Conservation (phyloP, 192 early-diverging fungal species). For the Coemansia sp. region DNA sequence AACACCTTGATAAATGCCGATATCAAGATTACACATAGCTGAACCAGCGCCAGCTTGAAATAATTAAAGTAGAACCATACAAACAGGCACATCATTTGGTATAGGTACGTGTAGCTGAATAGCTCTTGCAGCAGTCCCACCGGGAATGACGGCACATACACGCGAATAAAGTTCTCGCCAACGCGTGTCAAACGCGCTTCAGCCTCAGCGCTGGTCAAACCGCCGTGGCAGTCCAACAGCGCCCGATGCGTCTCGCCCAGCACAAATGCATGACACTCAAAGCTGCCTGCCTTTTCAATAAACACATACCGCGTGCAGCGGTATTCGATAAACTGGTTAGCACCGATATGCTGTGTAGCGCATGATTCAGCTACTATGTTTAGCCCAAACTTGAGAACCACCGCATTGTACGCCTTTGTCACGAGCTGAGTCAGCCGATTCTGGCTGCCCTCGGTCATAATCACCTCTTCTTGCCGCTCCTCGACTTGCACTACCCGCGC, state of each 20-base stretch:
- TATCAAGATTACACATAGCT: neutral
- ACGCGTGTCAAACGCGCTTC: neutral
- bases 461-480: constrained; percentile 50
- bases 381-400: constrained; percentile 41
- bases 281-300: neutral
- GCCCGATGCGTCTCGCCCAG: neutral
- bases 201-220: neutral
- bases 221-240: neutral
- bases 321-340: neutral
- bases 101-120: neutral
- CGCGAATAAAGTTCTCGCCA: neutral
- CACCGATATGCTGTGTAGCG: constrained; percentile 56
- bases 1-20: constrained; percentile 1
- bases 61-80: neutral
- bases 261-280: neutral
- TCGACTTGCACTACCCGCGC: constrained; percentile 56
- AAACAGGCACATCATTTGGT: neutral
- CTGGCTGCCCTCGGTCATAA: constrained; percentile 54
- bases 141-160: neutral
- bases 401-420: neutral
- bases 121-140: neutral
- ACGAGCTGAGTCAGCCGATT: constrained; percentile 58
- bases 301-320: neutral
- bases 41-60: neutral
- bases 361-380: constrained; percentile 46